Evolutionary conservation across 768 basidiomycete species (phyloP).

Genomic region (Ramaria sp.): DNA sequence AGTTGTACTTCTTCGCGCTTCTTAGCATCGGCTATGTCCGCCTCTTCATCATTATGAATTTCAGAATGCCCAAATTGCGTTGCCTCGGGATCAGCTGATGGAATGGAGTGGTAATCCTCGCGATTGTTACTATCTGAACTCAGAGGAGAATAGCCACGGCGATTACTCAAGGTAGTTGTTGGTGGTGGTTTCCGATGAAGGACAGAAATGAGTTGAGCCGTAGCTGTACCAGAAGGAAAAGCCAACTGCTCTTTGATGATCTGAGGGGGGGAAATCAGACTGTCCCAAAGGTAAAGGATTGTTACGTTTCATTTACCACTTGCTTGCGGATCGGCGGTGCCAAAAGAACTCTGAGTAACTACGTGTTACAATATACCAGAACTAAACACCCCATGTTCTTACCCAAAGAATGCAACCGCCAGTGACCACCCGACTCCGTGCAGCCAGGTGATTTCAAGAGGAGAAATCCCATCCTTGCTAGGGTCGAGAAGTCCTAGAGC

Average conservation of each 20-base stretch:
- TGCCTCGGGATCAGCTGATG: not conserved
- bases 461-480: conserved; percentile 63
- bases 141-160: conserved; percentile 43
- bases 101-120: conserved; percentile 5
- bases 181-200: conserved; percentile 70
- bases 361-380: conserved; percentile 1
- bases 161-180: conserved; percentile 41
- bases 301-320: conserved; percentile 47
- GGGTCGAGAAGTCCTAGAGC: conserved; percentile 73
- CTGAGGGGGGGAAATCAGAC: conserved; percentile 24
- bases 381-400: conserved; percentile 5
- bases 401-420: conserved; percentile 92
- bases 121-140: conserved; percentile 7
- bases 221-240: conserved; percentile 94
- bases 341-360: conserved; percentile 65
- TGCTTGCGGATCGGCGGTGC: conserved; percentile 92
- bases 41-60: conserved; percentile 16
- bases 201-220: conserved; percentile 88
- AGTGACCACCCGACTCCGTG: conserved; percentile 78
- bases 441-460: conserved; percentile 65
- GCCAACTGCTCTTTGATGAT: conserved; percentile 90
- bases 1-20: conserved; percentile 43
- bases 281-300: too few relatives aligned
- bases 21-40: conserved; percentile 22
- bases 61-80: conserved; percentile 23